phyloP scores from a whole-genome alignment of 2,329 filamentous ascomycete genomes.

The Chaetomium sp. region DNA sequence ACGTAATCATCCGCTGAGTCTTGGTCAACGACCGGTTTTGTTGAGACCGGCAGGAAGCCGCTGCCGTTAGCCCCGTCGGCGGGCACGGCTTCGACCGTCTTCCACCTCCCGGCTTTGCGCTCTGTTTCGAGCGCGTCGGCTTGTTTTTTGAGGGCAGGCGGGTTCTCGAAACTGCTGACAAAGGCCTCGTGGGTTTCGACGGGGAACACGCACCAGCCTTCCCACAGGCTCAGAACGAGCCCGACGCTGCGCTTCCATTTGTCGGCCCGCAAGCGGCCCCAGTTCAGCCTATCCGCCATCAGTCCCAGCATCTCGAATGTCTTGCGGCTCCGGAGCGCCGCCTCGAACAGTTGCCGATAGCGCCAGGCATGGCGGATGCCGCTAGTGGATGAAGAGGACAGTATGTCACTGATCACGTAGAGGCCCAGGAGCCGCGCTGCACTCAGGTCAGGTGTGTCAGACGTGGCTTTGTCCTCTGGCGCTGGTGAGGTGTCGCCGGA shows the following conservation, averaged over 20 bases:
- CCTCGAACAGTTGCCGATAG: conserved; percentile 79
- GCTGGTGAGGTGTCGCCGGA: conserved; percentile 43
- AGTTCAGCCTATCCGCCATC: conserved; percentile 70
- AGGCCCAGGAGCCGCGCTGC: conserved; percentile 76
- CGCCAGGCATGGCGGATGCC: conserved; percentile 84
- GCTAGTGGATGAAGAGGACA: conserved; percentile 74
- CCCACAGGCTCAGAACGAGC: conserved; percentile 70
- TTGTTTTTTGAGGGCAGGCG: conserved; percentile 52
- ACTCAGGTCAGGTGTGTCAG: conserved; percentile 60
- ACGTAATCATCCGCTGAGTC: conserved; percentile 23
- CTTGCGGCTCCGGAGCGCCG: conserved; percentile 65
- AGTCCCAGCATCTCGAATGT: conserved; percentile 76
- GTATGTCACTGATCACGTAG: conserved; percentile 75
- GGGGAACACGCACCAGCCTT: conserved; percentile 72
- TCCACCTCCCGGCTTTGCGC: conserved; percentile 51
- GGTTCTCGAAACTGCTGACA: conserved; percentile 69
- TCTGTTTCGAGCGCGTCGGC: conserved; percentile 41
- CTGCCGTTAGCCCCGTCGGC: conserved; percentile 13
- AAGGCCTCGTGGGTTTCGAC: conserved; percentile 73
- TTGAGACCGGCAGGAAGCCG: conserved; percentile 34
- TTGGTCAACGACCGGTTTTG: conserved; percentile 21
- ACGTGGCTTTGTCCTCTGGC: conserved; percentile 41
- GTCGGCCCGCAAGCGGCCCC: conserved; percentile 80
- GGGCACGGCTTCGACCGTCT: conserved; percentile 49
- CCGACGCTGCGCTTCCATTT: conserved; percentile 81